A percentile compares a stretch with the other conserved stretches of the same genome.
These are phyloP conservation scores for Arachis monticola DNA, from an alignment of 331 rosid species.

Conservation along the genomic window DNA sequence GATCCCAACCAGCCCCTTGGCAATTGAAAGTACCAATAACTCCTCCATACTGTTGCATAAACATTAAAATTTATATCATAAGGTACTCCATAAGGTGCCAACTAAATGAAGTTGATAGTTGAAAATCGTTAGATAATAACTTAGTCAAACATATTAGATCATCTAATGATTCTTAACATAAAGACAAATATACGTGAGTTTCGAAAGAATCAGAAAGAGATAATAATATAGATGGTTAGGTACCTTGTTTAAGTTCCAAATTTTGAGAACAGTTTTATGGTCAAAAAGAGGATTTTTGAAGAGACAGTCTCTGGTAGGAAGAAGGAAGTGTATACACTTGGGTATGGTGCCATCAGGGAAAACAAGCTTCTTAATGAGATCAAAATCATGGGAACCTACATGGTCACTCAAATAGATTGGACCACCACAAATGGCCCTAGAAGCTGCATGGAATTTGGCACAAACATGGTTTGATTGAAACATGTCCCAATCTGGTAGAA, in stretches of 20 bases:
- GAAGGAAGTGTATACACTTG: slow-evolving; percentile 69
- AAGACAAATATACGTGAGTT: neutral
- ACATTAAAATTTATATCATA: neutral
- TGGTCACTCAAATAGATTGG: slow-evolving; percentile 79
- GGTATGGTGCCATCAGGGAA: slow-evolving; percentile 83
- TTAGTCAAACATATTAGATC: too few species aligned
- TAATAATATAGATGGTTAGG: too few species aligned
- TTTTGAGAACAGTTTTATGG: slow-evolving; percentile 67
- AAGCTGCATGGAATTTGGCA: slow-evolving; percentile 85
- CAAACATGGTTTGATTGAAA: slow-evolving; percentile 83
- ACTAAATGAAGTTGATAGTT: neutral
- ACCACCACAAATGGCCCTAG: slow-evolving; percentile 87
- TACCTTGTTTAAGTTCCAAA: slow-evolving; percentile 92
- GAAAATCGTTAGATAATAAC: neutral
- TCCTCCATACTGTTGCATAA: slow-evolving; percentile 66
- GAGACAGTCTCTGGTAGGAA: slow-evolving; percentile 91
- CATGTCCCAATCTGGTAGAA: slow-evolving; percentile 97
- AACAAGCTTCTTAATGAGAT: slow-evolving; percentile 75
- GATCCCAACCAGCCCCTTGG: slow-evolving; percentile 95
- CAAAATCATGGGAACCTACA: slow-evolving; percentile 75
- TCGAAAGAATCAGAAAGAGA: too few species aligned
- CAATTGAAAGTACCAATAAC: slow-evolving; percentile 91
- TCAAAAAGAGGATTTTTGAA: slow-evolving; percentile 83
- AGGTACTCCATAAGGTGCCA: neutral
- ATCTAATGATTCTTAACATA: too few species aligned